Evolutionary conservation across 176 grass and related monocot species (phyloP).

Genomic region (Thalia dealbata): DNA sequence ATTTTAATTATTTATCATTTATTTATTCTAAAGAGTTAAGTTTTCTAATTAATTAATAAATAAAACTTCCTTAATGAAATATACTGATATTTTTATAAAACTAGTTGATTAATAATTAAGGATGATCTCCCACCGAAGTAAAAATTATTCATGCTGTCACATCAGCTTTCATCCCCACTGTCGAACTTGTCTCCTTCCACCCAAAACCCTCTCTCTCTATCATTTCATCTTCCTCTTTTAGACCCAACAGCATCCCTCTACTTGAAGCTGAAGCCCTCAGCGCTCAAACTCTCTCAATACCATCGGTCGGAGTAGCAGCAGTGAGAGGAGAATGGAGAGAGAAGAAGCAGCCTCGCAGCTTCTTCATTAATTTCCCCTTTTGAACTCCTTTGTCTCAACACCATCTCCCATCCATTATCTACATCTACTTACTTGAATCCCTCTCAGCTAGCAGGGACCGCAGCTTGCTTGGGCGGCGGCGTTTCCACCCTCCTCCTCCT

Average conservation of each 20-base stretch:
- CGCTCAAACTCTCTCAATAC: neutral
- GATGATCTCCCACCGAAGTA: neutral
- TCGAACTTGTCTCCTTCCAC: neutral
- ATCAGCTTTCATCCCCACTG: slow-evolving; percentile 56
- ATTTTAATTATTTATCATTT: no score
- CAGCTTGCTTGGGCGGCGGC: neutral
- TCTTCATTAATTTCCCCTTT: neutral
- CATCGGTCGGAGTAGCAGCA: no score
- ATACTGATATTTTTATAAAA: no score
- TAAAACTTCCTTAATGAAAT: no score
- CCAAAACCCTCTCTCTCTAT: slow-evolving; percentile 18
- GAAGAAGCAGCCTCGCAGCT: no score
- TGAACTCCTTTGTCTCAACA: neutral
- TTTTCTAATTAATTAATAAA: no score
- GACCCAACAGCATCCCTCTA: neutral
- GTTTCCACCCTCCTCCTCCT: neutral
- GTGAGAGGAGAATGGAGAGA: no score
- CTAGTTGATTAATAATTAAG: no score
- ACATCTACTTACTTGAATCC: neutral
- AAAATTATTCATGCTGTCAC: slow-evolving; percentile 42
- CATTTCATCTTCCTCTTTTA: neutral
- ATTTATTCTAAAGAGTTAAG: no score
- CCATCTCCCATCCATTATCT: neutral
- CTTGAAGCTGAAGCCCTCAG: neutral
- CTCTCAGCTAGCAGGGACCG: neutral